phyloP scores from a whole-genome alignment of 1,284 basidiomycete genomes.

The Leucoagaricus sp. region DNA sequence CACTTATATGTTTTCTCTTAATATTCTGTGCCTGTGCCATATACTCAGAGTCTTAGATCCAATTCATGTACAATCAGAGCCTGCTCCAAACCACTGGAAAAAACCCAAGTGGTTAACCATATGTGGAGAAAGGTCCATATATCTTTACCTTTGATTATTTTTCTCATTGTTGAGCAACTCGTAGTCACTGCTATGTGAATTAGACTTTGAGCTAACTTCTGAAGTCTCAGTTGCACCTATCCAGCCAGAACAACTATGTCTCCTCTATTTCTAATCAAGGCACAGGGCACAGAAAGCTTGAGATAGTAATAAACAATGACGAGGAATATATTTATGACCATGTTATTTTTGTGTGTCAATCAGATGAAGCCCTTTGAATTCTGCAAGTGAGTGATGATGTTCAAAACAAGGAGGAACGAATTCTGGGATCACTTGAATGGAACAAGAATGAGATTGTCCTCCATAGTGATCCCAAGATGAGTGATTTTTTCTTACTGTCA shows the following conservation, averaged over 20 bases:
- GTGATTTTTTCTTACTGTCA: constrained; percentile 3
- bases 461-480: constrained; percentile 65
- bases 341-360: constrained; percentile 80
- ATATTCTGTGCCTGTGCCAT: not conserved
- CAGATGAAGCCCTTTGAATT: constrained; percentile 65
- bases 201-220: constrained; percentile 61
- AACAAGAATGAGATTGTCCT: constrained; percentile 71
- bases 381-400: constrained; percentile 53
- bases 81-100: constrained; percentile 74
- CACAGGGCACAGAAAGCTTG: constrained; percentile 30
- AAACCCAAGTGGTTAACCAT: constrained; percentile 81
- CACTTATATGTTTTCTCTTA: constrained; percentile 46
- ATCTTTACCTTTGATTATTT: not conserved
- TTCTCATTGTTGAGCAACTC: not conserved
- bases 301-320: constrained; percentile 47
- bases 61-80: constrained; percentile 83
- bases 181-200: constrained; percentile 67
- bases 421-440: constrained; percentile 67
- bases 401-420: constrained; percentile 55
- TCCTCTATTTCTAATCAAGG: constrained; percentile 19
- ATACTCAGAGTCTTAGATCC: constrained; percentile 41
- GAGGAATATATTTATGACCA: constrained; percentile 59
- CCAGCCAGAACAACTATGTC: constrained; percentile 53
- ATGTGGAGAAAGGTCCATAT: constrained; percentile 63
- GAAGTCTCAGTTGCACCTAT: constrained; percentile 56